These are phyloP conservation scores for Plenodomus lindquistii DNA, from an alignment of 2,329 filamentous ascomycete species.

Conservation along the genomic window DNA sequence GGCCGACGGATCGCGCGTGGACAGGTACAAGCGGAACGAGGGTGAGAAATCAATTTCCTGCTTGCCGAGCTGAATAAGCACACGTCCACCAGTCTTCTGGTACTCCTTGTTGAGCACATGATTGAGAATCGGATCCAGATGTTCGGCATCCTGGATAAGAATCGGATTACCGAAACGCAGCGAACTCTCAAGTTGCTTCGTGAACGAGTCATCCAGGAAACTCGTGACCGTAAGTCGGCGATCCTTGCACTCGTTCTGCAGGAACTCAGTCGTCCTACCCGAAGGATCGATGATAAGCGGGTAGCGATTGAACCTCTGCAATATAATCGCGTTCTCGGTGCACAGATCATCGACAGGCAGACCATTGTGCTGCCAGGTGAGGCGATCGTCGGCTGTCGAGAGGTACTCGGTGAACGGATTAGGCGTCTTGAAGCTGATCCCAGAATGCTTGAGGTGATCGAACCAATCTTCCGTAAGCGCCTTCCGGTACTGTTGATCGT, in stretches of 20 bases:
- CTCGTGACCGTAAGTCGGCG: constrained; percentile 94
- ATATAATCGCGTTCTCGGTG: constrained; percentile 96
- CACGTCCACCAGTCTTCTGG: constrained; percentile 95
- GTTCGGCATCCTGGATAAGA: constrained; percentile 96
- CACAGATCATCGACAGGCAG: constrained; percentile 95
- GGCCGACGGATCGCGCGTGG: constrained; percentile 93
- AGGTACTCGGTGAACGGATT: constrained; percentile 96
- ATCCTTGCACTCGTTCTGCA: constrained; percentile 93
- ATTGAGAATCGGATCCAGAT: constrained; percentile 95
- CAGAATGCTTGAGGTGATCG: constrained; percentile 89
- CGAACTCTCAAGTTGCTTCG: constrained; percentile 96
- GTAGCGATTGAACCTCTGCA: constrained; percentile 97
- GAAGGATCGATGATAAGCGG: constrained; percentile 98
- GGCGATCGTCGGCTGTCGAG: constrained; percentile 91
- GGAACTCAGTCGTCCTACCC: constrained; percentile 89
- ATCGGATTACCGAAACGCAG: constrained; percentile 98
- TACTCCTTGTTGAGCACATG: constrained; percentile 99
- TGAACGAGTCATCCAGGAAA: constrained; percentile 96
- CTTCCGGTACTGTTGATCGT: constrained; percentile 97
- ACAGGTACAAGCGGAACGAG: constrained; percentile 91
- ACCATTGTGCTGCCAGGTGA: constrained; percentile 92
- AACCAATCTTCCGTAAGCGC: constrained; percentile 98
- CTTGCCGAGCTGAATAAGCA: constrained; percentile 96
- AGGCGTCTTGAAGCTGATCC: constrained; percentile 87
- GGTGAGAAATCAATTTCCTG: constrained; percentile 99